phyloP scores from a whole-genome alignment of 2,329 filamentous ascomycete species.

The Colletotrichum neosansevieriae region DNA sequence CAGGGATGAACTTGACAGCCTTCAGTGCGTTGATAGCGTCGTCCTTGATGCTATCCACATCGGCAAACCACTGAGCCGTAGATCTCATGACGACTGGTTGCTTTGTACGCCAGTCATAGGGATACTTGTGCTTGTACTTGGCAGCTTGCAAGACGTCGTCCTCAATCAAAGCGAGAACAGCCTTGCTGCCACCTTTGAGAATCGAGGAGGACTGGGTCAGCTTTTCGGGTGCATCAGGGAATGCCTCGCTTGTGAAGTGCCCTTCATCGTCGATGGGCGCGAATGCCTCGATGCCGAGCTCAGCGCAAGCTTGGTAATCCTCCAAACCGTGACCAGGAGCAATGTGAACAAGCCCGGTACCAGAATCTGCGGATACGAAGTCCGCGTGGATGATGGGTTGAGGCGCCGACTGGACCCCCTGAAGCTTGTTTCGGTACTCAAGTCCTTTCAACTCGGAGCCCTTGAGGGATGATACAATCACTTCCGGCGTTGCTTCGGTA shows the following conservation, averaged over 20 bases:
- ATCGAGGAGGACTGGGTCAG: constrained; percentile 79
- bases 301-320: constrained; percentile 86
- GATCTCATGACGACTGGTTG: constrained; percentile 90
- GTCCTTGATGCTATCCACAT: constrained; percentile 85
- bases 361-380: constrained; percentile 91
- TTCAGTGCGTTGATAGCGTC: constrained; percentile 77
- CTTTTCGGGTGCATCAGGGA: constrained; percentile 74
- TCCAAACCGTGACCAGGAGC: constrained; percentile 97
- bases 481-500: constrained; percentile 55
- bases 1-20: constrained; percentile 82
- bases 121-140: constrained; percentile 89
- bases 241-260: constrained; percentile 82
- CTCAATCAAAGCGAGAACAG: constrained; percentile 77
- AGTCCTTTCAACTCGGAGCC: constrained; percentile 76
- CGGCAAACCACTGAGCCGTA: constrained; percentile 98
- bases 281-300: constrained; percentile 77
- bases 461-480: constrained; percentile 67
- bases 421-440: constrained; percentile 78
- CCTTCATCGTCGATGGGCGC: constrained; percentile 89
- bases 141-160: constrained; percentile 77
- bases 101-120: constrained; percentile 98
- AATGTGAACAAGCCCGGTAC: constrained; percentile 93
- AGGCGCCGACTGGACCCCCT: constrained; percentile 63
- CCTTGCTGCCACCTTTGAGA: constrained; percentile 74
- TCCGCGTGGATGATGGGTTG: constrained; percentile 85